Base-by-base conservation (phyloP, 805 yeast species). In the Metschnikowia vanudenii region DNA sequence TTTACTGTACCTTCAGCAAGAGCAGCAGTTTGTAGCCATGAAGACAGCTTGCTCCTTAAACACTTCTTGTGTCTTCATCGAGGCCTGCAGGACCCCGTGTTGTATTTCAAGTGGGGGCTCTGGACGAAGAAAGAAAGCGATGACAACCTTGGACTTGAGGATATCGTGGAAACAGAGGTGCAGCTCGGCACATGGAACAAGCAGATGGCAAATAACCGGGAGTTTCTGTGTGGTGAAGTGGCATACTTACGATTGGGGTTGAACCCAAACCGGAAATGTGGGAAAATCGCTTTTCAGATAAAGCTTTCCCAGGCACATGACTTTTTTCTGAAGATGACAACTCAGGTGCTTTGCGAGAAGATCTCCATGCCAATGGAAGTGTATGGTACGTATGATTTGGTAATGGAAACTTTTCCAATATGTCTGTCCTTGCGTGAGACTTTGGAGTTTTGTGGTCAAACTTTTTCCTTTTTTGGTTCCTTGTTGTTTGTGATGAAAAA, bases 41-140 rank as follows among this genome's bases (percentile, higher is more conserved):
- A 47, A 8, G 40, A 47, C 12, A 28, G 41, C 17, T 4, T 43
- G 26, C 29, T 46, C 4, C 29, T 45, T 39, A 43, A 37, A 35
- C 16, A 46, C 28, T 28, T 47, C 30, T 17, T 47, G 12, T 32
- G 29, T 13, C 9, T 31, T 28, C 41, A 36, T 17, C 36, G 44
- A 11, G 30, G 22, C 33, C 39, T 20, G 17, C 18, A 28, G 16
- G 34, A 36, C 12, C 36, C 28, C 3, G 34, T 30, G 3, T 36
- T 49, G 4, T 49, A 49, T 19, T 49, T 49, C 44, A 41, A 45
- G 24, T 49, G 52, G 52, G 50, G 50, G 17, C 9, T 47, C 9
- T 48, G 51, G 51, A 24, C 10, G 24, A 31, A 17, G 11, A 6
- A n/a, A 1, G 48, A 37, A 2, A 11, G 4, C 12, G 14, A n/a